Evolutionary conservation across 345 rosid genomes (phyloP), one percentile per base, ranked within the genome.

Genomic region (Citrus sp.): DNA sequence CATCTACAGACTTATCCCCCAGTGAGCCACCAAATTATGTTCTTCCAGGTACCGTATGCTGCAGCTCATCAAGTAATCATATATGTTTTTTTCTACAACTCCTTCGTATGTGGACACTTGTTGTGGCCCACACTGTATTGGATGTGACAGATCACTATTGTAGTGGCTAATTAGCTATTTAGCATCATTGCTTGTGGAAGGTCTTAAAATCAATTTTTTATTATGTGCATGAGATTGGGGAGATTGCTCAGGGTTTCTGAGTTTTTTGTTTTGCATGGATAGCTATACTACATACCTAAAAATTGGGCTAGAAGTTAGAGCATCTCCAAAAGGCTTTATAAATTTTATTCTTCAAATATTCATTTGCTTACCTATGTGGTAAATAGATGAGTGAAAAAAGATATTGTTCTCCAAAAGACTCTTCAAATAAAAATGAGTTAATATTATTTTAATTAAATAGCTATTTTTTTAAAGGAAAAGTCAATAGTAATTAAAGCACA

Each of bases 31-130:
- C 80, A 30, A 77, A 25, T 66, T 69, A 75, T 82, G 74, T 30
- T 74, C 79, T 86, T 72, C 81, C 92, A 75, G 94, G 92, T 89
- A 85, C 58, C 19, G 3, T 54, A 40, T 69, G 55, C 70, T 78
- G 27, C 30, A 65, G 59, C 4, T 81, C 34, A 74, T 56, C 14
- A 51, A 62, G 32, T 63, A 73, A 63, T 68, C n/a, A 35, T 63
- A n/a, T 67, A 37, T 46, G 10, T 16, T 30, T 16, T 18, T 40
- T 2, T 64, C 65, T 66, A 55, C 60, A 12, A 77, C 51, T 59
- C 58, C 35, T 21, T 37, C 42, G 21, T 34, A 67, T 79, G 51
- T 34, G 54, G 54, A 76, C 73, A 22, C 35, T 35, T 54, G 18
- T 5, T 51, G 13, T 49, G 40, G 28, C 12, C 13, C 34, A 24